Conservation (phyloP, 2,329 filamentous ascomycete species). For the Apiospora saccharicola region DNA sequence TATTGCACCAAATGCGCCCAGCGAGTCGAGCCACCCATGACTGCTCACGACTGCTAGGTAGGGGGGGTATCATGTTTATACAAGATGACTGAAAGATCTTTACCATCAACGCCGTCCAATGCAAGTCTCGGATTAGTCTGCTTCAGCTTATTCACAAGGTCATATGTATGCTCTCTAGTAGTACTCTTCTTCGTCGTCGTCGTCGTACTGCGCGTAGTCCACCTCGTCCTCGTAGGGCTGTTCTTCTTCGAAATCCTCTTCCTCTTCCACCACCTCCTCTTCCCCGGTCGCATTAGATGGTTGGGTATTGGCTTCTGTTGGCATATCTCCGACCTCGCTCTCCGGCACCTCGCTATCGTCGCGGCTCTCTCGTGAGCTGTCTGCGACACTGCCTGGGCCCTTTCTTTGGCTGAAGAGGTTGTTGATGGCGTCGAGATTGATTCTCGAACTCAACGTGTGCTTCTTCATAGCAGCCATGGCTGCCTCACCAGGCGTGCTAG, state of each 20-base stretch:
- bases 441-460: slow-evolving; percentile 74
- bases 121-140: background rate
- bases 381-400: slow-evolving; percentile 54
- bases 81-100: background rate
- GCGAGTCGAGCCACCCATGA: background rate
- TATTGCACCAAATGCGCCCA: background rate
- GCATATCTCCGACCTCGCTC: slow-evolving; percentile 25
- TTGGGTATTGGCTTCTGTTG: slow-evolving; percentile 32
- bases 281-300: slow-evolving; percentile 46
- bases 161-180: slow-evolving; percentile 27
- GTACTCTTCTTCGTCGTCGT: slow-evolving; percentile 39
- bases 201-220: slow-evolving; percentile 36
- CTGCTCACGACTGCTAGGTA: background rate
- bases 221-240: slow-evolving; percentile 41
- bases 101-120: background rate
- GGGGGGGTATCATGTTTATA: slow-evolving; percentile 9
- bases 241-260: slow-evolving; percentile 45
- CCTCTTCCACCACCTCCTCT: slow-evolving; percentile 44
- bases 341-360: slow-evolving; percentile 43
- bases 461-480: slow-evolving; percentile 73
- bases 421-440: slow-evolving; percentile 73
- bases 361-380: slow-evolving; percentile 45
- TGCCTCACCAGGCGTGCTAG: slow-evolving; percentile 73
- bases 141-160: background rate
- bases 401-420: slow-evolving; percentile 61